Evolutionary conservation across 768 basidiomycete species (phyloP).

Genomic region (Cystobasidium tubakii): DNA sequence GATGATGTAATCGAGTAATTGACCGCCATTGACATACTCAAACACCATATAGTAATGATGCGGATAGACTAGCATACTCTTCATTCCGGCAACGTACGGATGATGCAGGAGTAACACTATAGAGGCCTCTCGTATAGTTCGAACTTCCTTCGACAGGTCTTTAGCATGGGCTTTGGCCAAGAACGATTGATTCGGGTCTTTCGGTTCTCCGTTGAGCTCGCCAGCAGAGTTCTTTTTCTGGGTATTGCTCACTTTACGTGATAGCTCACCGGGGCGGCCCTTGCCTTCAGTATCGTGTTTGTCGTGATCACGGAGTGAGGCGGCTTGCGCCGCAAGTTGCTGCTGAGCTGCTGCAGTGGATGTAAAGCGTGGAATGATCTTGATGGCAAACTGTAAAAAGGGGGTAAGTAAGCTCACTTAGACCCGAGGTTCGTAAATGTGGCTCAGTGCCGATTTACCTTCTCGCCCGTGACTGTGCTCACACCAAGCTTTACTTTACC

Average conservation of each 20-base stretch:
- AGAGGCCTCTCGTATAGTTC: constrained; percentile 91
- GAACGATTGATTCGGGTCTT: constrained; percentile 55
- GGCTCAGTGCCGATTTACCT: constrained; percentile 56
- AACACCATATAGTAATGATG: constrained; percentile 99
- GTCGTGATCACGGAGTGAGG: constrained; percentile 14
- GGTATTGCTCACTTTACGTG: neutral
- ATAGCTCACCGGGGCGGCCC: neutral
- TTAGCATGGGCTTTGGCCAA: constrained; percentile 70
- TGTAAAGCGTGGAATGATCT: constrained; percentile 84
- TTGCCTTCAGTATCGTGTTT: neutral
- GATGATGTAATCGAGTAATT: constrained; percentile 99
- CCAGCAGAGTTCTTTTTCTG: neutral
- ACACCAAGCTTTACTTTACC: constrained; percentile 96
- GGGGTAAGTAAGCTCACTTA: constrained; percentile 22
- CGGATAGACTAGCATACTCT: constrained; percentile 94
- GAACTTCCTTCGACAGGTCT: constrained; percentile 92
- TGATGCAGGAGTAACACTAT: constrained; percentile 93
- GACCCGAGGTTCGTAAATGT: neutral
- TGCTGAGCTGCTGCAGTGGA: constrained; percentile 57
- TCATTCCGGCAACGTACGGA: constrained; percentile 98
- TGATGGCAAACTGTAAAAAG: constrained; percentile 76
- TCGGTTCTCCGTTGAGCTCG: neutral
- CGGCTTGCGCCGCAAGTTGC: constrained; percentile 37
- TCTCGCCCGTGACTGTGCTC: constrained; percentile 80
- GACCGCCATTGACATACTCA: constrained; percentile 97